phyloP scores from a whole-genome alignment of 345 rosid genomes.

The Hibiscus mutabilis region DNA sequence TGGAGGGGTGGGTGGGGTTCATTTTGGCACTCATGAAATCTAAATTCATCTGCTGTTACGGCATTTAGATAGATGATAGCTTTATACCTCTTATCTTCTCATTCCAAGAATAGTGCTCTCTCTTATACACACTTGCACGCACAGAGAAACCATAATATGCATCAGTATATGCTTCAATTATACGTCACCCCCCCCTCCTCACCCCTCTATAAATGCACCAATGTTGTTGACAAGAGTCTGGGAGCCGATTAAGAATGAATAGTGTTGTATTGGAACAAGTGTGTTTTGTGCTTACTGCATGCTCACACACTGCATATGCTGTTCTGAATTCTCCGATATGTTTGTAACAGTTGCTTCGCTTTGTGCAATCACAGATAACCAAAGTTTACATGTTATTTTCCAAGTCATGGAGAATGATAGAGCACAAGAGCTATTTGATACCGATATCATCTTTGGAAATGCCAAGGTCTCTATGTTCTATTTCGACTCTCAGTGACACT shows the following conservation, averaged over 20 bases:
- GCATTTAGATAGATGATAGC: neutral
- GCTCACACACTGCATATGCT: neutral
- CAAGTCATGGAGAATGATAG: neutral
- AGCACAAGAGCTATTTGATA: neutral
- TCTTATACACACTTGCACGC: neutral
- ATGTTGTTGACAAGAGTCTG: neutral
- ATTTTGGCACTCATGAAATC: neutral
- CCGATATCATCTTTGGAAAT: neutral
- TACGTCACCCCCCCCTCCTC: neutral
- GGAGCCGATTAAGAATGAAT: neutral
- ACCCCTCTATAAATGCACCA: neutral
- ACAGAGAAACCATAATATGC: neutral
- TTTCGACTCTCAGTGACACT: neutral
- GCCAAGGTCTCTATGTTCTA: neutral
- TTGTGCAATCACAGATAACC: neutral
- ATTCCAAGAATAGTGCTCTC: neutral
- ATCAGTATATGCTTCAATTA: neutral
- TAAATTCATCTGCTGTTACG: neutral
- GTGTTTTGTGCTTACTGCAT: neutral
- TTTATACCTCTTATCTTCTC: neutral
- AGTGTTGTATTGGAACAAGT: neutral
- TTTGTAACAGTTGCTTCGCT: neutral
- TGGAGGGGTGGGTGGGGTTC: neutral
- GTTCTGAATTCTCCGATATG: neutral
- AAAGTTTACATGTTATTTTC: neutral